phyloP scores from a whole-genome alignment of 2,329 filamentous ascomycete species.

The Colletotrichum coccodes region DNA sequence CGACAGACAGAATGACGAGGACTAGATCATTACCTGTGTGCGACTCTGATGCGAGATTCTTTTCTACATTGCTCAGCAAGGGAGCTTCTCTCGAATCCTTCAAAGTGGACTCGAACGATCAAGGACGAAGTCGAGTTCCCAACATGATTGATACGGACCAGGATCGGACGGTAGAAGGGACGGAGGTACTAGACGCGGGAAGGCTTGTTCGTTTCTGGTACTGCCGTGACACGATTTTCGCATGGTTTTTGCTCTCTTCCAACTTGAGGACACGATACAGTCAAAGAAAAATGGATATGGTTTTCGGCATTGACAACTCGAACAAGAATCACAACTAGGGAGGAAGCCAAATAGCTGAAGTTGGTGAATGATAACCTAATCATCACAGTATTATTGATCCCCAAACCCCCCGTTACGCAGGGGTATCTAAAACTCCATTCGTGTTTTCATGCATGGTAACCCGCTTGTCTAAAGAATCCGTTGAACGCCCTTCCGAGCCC shows the following conservation, averaged over 20 bases:
- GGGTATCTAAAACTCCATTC: neutral
- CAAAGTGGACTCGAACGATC: neutral
- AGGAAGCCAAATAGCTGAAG: constrained; percentile 3
- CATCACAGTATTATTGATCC: constrained; percentile 24
- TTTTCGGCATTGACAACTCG: neutral
- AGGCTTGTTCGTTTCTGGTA: neutral
- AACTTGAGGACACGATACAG: neutral
- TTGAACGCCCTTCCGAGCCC: constrained; percentile 13
- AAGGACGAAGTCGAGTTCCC: neutral
- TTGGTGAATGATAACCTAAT: constrained; percentile 18
- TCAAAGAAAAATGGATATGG: neutral
- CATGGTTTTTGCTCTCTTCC: neutral
- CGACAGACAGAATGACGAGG: constrained; percentile 63
- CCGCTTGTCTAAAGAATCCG: constrained; percentile 6
- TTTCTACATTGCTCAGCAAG: neutral
- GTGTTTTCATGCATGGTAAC: constrained; percentile 22
- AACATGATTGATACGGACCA: neutral
- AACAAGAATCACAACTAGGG: neutral
- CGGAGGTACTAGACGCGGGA: neutral
- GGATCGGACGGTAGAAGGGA: neutral
- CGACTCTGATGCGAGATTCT: neutral
- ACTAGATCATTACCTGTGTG: constrained; percentile 42
- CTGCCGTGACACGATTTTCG: neutral
- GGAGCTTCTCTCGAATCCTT: neutral
- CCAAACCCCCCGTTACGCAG: neutral